A percentile compares a stretch with the other conserved stretches of the same genome.
Conservation (phyloP, 257 asterid species). For the Forsythia suspensa region DNA sequence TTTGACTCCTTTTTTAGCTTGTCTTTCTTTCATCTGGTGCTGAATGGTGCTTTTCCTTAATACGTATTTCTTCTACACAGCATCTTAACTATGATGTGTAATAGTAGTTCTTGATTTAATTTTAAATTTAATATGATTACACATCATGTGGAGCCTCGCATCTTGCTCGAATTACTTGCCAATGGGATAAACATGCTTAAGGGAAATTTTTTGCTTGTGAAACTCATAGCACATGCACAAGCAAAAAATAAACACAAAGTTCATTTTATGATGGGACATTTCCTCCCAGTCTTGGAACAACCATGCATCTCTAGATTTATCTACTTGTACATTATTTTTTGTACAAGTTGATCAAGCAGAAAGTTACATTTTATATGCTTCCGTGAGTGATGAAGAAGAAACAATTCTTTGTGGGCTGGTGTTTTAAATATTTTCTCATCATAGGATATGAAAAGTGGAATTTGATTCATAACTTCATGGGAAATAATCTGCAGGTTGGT, state of each 20-base stretch:
- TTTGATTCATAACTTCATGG: slow-evolving; percentile 15
- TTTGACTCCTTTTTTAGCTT: slow-evolving; percentile 10
- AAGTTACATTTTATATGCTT: background rate
- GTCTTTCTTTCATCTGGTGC: too few relatives aligned
- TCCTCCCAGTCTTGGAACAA: background rate
- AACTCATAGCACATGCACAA: slow-evolving; percentile 3
- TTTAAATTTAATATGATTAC: background rate
- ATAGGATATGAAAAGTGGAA: background rate
- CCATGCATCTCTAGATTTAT: background rate
- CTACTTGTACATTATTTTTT: slow-evolving; percentile 3
- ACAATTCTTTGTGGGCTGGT: background rate
- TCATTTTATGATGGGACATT: slow-evolving; percentile 4
- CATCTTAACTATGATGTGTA: background rate
- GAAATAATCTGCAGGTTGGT: slow-evolving; percentile 73
- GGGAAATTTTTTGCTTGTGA: background rate
- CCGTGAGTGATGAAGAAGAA: background rate
- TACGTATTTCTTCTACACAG: background rate
- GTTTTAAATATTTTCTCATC: background rate
- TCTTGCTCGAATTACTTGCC: slow-evolving; percentile 11
- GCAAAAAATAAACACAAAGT: background rate
- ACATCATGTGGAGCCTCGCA: background rate
- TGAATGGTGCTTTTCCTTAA: background rate
- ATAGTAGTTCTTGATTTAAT: background rate
- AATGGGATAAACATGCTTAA: background rate
- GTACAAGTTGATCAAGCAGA: slow-evolving; percentile 11